These are phyloP conservation scores for Arthrobotrys megalospora DNA, from an alignment of 2,329 filamentous ascomycete species.

Conservation along the genomic window DNA sequence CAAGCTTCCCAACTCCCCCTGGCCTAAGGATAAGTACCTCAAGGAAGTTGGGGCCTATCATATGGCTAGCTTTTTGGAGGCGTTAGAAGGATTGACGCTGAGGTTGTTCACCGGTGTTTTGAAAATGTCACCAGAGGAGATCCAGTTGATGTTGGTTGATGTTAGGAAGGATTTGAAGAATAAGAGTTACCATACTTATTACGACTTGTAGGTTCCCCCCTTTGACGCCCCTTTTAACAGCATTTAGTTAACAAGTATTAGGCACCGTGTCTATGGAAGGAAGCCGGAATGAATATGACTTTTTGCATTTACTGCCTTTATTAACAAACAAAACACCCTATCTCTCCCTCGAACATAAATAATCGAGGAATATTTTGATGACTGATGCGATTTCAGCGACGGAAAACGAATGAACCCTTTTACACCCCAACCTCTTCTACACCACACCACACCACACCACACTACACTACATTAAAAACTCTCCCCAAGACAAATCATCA, in stretches of 20 bases:
- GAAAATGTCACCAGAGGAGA: constrained; percentile 47
- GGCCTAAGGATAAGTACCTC: constrained; percentile 68
- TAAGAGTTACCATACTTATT: constrained; percentile 59
- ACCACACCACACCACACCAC: no score
- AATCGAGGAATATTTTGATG: no score
- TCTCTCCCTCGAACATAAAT: no score
- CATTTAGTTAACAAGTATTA: not conserved
- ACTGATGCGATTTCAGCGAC: no score
- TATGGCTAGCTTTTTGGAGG: constrained; percentile 62
- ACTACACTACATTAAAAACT: not conserved
- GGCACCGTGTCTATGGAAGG: constrained; percentile 42
- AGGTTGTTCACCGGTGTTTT: constrained; percentile 62
- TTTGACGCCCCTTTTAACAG: not conserved
- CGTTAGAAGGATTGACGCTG: constrained; percentile 62
- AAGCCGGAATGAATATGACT: constrained; percentile 29
- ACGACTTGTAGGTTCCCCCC: constrained; percentile 67
- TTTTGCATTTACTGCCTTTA: not conserved
- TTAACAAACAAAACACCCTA: no score
- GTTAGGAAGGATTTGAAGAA: constrained; percentile 62
- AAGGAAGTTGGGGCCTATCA: constrained; percentile 64
- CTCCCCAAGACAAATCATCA: not conserved
- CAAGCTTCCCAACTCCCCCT: constrained; percentile 73
- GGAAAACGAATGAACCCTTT: no score
- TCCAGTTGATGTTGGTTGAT: constrained; percentile 59
- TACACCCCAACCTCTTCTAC: no score